phyloP scores from a whole-genome alignment of 331 rosid species.

The Spiraea crenata region DNA sequence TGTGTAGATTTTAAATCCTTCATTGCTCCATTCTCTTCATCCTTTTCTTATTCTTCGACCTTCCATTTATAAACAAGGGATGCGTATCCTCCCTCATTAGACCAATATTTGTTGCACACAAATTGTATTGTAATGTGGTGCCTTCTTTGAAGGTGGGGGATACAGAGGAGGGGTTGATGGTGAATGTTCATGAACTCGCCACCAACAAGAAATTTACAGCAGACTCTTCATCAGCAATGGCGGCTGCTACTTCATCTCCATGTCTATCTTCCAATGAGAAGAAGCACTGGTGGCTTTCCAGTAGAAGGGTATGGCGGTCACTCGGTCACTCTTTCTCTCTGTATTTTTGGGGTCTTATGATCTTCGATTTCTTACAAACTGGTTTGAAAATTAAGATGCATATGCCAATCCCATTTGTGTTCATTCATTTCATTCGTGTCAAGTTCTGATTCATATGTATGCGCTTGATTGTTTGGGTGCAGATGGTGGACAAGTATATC shows the following conservation, averaged over 20 bases:
- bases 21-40: conserved; percentile 15
- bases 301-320: conserved; percentile 53
- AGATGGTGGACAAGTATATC: conserved; percentile 79
- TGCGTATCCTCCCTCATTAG: conserved; percentile 18
- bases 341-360: not conserved
- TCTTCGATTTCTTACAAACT: not conserved
- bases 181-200: conserved; percentile 29
- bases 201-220: conserved; percentile 3
- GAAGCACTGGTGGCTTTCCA: conserved; percentile 97
- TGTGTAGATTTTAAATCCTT: conserved; percentile 34
- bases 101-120: not conserved
- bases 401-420: not conserved
- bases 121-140: conserved; percentile 5
- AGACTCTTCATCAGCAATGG: conserved; percentile 40
- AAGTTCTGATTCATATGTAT: not conserved
- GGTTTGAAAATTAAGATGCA: not conserved
- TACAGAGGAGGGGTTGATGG: conserved; percentile 22
- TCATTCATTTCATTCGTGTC: not conserved
- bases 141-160: conserved; percentile 21
- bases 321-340: too few relatives aligned
- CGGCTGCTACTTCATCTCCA: conserved; percentile 41
- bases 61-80: conserved; percentile 4
- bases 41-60: conserved; percentile 3
- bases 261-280: conserved; percentile 47
- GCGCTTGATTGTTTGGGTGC: not conserved